Percentiles rank a stretch among this genome's conserved stretches.
Evolutionary conservation across 1,139 yeast genomes (phyloP).

Genomic region (Yamadazyma sp.): DNA sequence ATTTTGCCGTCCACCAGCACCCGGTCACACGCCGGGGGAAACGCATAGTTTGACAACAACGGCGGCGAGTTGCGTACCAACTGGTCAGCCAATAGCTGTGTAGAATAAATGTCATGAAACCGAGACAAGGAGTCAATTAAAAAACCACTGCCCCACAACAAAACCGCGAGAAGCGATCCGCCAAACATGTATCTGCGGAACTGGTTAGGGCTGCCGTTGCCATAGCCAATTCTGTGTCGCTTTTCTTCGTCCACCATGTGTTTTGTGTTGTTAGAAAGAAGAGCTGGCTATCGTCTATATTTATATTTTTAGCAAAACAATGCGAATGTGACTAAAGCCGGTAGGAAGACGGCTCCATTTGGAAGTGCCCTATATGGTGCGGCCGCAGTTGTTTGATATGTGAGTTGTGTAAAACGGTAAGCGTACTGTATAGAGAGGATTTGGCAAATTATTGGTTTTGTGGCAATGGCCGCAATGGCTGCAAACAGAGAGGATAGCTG

Average conservation of each 20-base stretch:
- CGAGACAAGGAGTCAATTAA: slow-evolving; percentile 27
- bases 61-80: slow-evolving; percentile 9
- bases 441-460: no score
- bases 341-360: background rate
- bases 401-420: no score
- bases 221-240: background rate
- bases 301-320: background rate
- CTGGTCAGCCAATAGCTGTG: background rate
- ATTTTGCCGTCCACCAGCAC: slow-evolving; percentile 20
- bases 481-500: no score
- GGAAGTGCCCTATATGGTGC: background rate
- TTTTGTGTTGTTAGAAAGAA: background rate
- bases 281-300: background rate
- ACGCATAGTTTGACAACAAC: slow-evolving; percentile 11
- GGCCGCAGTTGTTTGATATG: background rate
- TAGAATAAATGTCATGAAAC: slow-evolving; percentile 14
- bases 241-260: slow-evolving; percentile 1
- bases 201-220: background rate
- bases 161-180: slow-evolving; percentile 15
- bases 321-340: slow-evolving; percentile 2
- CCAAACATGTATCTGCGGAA: slow-evolving; percentile 8
- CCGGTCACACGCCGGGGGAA: slow-evolving; percentile 5
- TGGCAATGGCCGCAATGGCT: no score
- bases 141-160: slow-evolving; percentile 40
- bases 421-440: no score